A percentile compares a stretch with the other conserved stretches of the same genome.
Evolutionary conservation across 1,284 basidiomycete genomes (phyloP).

Genomic region (Cryptococcus deneoformans): DNA sequence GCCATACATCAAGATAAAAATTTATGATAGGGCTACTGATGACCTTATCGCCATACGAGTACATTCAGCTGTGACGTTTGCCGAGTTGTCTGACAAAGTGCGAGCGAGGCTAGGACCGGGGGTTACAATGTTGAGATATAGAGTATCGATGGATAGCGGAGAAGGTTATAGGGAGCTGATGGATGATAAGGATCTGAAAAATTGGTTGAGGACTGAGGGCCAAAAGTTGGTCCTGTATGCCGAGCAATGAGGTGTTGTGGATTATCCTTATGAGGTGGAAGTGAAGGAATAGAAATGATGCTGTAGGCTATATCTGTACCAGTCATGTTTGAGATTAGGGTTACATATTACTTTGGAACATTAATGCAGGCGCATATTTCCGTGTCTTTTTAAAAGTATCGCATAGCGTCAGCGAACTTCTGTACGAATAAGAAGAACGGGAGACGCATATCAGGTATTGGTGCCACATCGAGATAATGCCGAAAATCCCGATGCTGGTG

Average conservation of each 20-base stretch:
- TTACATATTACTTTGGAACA: too few relatives aligned
- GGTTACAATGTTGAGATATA: constrained; percentile 67
- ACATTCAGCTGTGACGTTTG: constrained; percentile 83
- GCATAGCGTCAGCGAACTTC: too few relatives aligned
- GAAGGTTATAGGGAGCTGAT: constrained; percentile 61
- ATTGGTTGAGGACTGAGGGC: constrained; percentile 80
- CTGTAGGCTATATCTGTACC: too few relatives aligned
- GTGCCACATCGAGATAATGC: too few relatives aligned
- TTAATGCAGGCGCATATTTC: too few relatives aligned
- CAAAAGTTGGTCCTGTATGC: constrained; percentile 83
- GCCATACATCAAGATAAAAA: constrained; percentile 91
- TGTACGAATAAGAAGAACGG: too few relatives aligned
- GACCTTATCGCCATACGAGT: constrained; percentile 98
- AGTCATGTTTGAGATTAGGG: too few relatives aligned
- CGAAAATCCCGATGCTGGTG: too few relatives aligned
- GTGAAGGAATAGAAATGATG: not conserved
- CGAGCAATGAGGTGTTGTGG: constrained; percentile 31
- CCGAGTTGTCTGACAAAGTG: constrained; percentile 86
- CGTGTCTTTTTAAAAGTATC: too few relatives aligned
- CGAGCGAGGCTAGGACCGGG: constrained; percentile 77
- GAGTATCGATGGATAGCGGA: constrained; percentile 59
- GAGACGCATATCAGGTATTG: too few relatives aligned
- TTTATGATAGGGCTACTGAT: constrained; percentile 86
- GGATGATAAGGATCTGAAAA: constrained; percentile 66
- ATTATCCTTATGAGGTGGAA: not conserved